Evolutionary conservation across 495 filamentous ascomycete genomes (phyloP), one percentile per base, ranked within the genome.

Genomic region (Neurospora sp.): DNA sequence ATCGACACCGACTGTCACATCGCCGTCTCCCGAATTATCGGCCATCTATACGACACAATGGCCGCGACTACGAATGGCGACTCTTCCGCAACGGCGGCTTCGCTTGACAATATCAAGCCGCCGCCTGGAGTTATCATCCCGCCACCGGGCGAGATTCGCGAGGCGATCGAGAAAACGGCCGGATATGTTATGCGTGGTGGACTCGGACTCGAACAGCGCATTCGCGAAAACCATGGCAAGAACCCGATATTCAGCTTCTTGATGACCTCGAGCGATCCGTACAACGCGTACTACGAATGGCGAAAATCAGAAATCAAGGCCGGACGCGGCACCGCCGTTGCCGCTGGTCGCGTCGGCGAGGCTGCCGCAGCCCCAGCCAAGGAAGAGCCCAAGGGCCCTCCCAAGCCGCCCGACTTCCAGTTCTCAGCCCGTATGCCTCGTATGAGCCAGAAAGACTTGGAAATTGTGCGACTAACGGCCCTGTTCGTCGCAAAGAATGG

Each of bases 401-500:
- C 88, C 35, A 90, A 94, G 78, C 96, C 96, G n/a, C 88, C 93
- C 40, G 89, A 94, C 76, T 98, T 97, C 79, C 88, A 93, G 76
- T 99, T 98, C 83, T 97, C 93, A 69, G 95, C 96, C 73, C 90
- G 94, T 78, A 98, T 98, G 94, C 96, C 96, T 73, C 97, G 92
- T 77, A 97, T 98, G 83, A 94, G 89, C 83, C 93, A 96, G 74
- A 91, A 96, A 82, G 96, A 99, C 87, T 85, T 98, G 74, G 96
- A 98, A 73, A 91, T 98, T 71, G 90, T 99, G 73, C 90, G 90
- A 75, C 84, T 97, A 77, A 97, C 96, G 38, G 96, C 96, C 37
- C 82, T 96, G 44, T 97, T 92, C 82, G 93, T 94, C 73, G 96
- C 96, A 59, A 93, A 92, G 80, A 92, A 95, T 80, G 96, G 96